phyloP scores from a whole-genome alignment of 345 rosid species.

The Lepidium aucheri region DNA sequence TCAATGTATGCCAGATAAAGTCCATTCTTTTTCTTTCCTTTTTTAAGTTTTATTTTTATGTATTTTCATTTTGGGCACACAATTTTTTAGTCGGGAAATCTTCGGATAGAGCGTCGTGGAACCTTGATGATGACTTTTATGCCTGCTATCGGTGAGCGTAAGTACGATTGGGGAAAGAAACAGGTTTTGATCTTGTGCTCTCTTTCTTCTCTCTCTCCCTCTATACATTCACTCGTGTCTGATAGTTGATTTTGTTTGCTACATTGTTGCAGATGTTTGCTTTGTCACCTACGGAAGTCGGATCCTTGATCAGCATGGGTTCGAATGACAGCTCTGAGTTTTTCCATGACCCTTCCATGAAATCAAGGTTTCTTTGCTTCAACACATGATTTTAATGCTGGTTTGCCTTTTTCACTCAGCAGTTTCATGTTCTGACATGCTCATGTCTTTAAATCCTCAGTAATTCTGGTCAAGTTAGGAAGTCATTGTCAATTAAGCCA shows the following conservation, averaged over 20 bases:
- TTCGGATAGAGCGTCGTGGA: constrained; percentile 65
- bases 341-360: constrained; percentile 89
- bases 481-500: constrained; percentile 71
- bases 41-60: not conserved
- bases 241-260: constrained; percentile 2
- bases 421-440: not conserved
- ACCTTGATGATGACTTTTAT: constrained; percentile 62
- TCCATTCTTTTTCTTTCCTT: not conserved
- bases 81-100: constrained; percentile 42
- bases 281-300: constrained; percentile 82
- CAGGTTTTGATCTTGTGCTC: constrained; percentile 41
- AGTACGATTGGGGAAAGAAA: constrained; percentile 69
- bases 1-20: constrained; percentile 33
- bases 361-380: constrained; percentile 45
- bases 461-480: constrained; percentile 93
- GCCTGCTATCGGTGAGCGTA: constrained; percentile 83
- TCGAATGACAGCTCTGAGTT: constrained; percentile 64
- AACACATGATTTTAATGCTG: not conserved
- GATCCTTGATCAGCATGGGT: constrained; percentile 76
- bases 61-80: not conserved
- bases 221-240: not conserved
- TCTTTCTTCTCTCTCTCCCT: not conserved
- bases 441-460: constrained; percentile 31
- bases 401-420: not conserved
- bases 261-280: constrained; percentile 57